Evolutionary conservation across 2,329 filamentous ascomycete genomes (phyloP), one percentile per base, ranked within the genome.

Genomic region (Plenodomus tracheiphilus): DNA sequence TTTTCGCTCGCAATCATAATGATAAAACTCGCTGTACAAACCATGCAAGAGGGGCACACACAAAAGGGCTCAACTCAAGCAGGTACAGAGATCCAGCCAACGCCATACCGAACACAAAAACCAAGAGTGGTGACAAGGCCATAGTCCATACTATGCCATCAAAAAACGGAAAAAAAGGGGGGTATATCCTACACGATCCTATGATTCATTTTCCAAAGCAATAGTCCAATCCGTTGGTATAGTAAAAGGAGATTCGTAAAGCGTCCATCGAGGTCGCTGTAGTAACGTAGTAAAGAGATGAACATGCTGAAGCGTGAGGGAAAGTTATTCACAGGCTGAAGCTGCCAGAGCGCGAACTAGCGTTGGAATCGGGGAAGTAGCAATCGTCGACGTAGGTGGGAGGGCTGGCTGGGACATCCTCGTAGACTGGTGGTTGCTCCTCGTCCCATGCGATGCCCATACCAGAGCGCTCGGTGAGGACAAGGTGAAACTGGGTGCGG

Each of bases 361-460:
- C 45, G 37, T 39, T 56, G 8, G 68, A 59, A 5, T 49, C 52
- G 19, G 59, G 55, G 13, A 58, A 51, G 19, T 66, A 62, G 53
- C 57, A 65, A 15, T 70, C 65, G 28, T 59, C 59, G 22, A 69
- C 55, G 58, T 79, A 80, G 38, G 74, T 74, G 8, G 93, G 93
- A 41, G 93, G 93, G 63, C 87, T 91, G 2, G 85, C 86, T 1
- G 93, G 92, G 36, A 97, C 91, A 68, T 97, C 91, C 73, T 94
- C 88, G 74, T 99, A 99, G 59, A 95, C 84, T 1, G 93, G 93
- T 11, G 93, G 93, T 66, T 89, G 86, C 77, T 99, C 93, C 74
- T 97, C 93, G 62, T 97, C 93, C 93, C 94, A 99, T 61, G 88
- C 90, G 63, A 99, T 92, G 42, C 93, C 92, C 69, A 96, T 82